phyloP scores from a whole-genome alignment of 208 protist species.

The Wallacemonas rigidus region DNA sequence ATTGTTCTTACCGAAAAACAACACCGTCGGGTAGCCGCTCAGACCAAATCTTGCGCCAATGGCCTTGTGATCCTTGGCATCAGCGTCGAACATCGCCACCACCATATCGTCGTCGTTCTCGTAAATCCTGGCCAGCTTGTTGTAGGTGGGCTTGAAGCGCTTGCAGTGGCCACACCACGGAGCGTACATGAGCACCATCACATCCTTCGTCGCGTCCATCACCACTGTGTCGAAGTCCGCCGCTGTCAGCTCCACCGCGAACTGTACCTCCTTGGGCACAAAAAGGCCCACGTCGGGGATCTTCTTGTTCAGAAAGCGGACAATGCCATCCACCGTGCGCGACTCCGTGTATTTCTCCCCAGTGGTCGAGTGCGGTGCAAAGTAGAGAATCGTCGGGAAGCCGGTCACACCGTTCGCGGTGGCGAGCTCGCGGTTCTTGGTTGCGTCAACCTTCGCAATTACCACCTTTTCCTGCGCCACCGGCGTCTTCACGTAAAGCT shows the following conservation, averaged over 20 bases:
- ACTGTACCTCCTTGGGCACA: conserved; percentile 28
- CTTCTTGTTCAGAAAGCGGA: conserved; percentile 40
- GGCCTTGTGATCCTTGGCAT: conserved; percentile 32
- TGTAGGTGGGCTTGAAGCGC: conserved; percentile 61
- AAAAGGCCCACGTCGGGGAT: conserved; percentile 27
- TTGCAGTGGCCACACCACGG: conserved; percentile 92
- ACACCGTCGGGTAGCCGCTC: conserved; percentile 53
- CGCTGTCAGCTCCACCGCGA: conserved; percentile 38
- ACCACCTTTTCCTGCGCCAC: conserved; percentile 38
- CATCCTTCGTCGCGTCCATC: conserved; percentile 48
- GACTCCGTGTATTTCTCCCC: conserved; percentile 38
- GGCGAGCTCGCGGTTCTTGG: conserved; percentile 40
- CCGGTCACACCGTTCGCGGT: conserved; percentile 38
- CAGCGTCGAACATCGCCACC: conserved; percentile 68
- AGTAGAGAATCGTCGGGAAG: conserved; percentile 81
- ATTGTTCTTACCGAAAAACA: conserved; percentile 60
- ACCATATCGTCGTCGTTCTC: conserved; percentile 66
- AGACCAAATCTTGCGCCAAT: conserved; percentile 39
- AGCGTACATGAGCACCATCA: conserved; percentile 77
- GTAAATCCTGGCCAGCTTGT: conserved; percentile 48
- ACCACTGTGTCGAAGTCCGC: conserved; percentile 38
- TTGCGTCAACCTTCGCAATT: conserved; percentile 75
- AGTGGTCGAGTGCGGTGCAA: conserved; percentile 46
- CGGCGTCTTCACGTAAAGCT: conserved; percentile 30
- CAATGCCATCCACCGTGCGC: conserved; percentile 39